A percentile compares a stretch with the other conserved stretches of the same genome.
These are phyloP conservation scores for Triticum urartu DNA, from an alignment of 176 grass and related monocot species.

Conservation along the genomic window DNA sequence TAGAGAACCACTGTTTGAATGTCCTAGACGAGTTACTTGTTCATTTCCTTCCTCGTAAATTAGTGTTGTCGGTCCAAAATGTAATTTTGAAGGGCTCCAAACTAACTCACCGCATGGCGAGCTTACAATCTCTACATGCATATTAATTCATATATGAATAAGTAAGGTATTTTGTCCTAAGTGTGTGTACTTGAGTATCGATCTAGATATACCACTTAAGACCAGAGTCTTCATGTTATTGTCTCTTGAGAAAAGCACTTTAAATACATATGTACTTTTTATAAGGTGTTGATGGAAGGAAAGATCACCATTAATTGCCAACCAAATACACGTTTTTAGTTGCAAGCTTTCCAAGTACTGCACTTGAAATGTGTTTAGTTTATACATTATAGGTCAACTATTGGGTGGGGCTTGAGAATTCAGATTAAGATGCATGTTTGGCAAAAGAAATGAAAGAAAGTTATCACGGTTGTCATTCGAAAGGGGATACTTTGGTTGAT, in stretches of 20 bases:
- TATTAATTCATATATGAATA: neutral
- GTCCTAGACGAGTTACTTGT: neutral
- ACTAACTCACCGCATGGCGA: neutral
- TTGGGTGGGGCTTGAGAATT: neutral
- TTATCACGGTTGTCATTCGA: neutral
- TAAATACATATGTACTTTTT: neutral
- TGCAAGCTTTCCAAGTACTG: neutral
- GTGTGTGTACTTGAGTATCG: neutral
- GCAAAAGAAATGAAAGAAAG: neutral
- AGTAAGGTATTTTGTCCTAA: neutral
- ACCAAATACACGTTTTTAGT: no score
- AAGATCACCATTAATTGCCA: neutral
- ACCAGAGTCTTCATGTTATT: neutral
- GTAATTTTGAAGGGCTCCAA: neutral
- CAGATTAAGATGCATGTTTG: neutral
- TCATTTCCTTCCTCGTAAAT: neutral
- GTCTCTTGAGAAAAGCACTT: neutral
- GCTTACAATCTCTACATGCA: neutral
- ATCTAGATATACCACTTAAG: neutral
- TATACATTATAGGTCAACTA: neutral
- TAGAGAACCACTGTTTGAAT: neutral
- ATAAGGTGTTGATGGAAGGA: no score
- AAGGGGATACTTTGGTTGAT: neutral
- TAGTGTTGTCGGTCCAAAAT: neutral
- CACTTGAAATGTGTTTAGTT: neutral